Evolutionary conservation across 805 yeast species (phyloP), one percentile per base, ranked within the genome.

Genomic region (Sungouiozyma intestinalis): DNA sequence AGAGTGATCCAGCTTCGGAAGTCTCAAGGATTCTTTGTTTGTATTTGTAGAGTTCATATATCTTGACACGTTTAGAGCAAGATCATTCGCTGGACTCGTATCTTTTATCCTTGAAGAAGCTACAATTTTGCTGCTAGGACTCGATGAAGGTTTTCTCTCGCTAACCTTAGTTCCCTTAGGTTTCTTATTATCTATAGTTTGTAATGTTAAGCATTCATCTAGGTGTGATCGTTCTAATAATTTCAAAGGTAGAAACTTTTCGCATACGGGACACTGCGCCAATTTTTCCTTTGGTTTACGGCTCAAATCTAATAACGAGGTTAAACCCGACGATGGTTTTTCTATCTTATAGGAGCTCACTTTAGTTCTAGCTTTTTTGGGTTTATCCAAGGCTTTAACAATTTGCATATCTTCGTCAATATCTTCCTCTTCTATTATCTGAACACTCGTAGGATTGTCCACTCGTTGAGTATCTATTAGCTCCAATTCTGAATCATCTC

Each of bases 181-280:
- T 13, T 14, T 8, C 19, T 37, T 2, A 27, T 41, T 43, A 9
- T 44, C 54, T 33, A 52, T 21, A 1, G 53, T 34, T 34, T 51
- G 53, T 18, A 53, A 41, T 3, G 52, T 51, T 29, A 81, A 57
- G 52, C 94, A 83, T 40, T 66, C 66, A 53, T 79, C 86, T 9
- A 83, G 66, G 55, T 83, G 92, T 1, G 66, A 54, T 3, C 72
- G 54, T 54, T 83, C 84, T 7, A 83, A 62, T 29, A 68, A 71
- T 17, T 63, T 68, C 0, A 77, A 65, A 1, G 81, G 70, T 76
- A 79, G 74, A 20, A 58, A 58, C 34, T 71, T 64, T 7, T 62
- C 56, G 56, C 94, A 84, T 2, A 84, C 68, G 0, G 94, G 94
- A 54, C 94, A 84, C 39, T 65, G 71, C 0, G 74, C 84, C 40